Percentiles rank a stretch among this genome's conserved stretches.
Evolutionary conservation across 2,329 filamentous ascomycete species (phyloP).

Genomic region (Sporothrix brasiliensis): DNA sequence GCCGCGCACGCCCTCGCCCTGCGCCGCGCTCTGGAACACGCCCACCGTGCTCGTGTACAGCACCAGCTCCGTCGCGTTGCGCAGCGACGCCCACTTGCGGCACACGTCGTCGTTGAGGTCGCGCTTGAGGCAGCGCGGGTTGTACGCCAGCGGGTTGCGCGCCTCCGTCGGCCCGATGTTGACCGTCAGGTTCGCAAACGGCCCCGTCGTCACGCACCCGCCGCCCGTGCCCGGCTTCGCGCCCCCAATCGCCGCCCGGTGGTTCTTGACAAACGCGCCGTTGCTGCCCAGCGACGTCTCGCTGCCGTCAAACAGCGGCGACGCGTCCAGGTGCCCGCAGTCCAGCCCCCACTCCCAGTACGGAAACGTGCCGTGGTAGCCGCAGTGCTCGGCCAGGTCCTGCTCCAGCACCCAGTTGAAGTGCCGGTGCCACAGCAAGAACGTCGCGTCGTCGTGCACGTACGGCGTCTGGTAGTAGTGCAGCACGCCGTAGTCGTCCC

Average conservation of each 20-base stretch:
- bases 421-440: constrained; percentile 43
- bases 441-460: constrained; percentile 41
- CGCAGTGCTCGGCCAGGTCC: constrained; percentile 39
- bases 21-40: constrained; percentile 45
- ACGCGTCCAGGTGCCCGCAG: constrained; percentile 41
- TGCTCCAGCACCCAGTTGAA: constrained; percentile 42
- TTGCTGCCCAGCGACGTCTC: constrained; percentile 48
- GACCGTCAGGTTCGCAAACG: constrained; percentile 41
- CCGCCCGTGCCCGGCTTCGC: constrained; percentile 37
- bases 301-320: constrained; percentile 49
- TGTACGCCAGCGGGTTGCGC: constrained; percentile 40
- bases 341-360: constrained; percentile 49
- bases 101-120: constrained; percentile 40
- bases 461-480: constrained; percentile 41
- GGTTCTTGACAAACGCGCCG: constrained; percentile 41
- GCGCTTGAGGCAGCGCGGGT: constrained; percentile 45
- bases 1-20: constrained; percentile 43
- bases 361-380: constrained; percentile 39
- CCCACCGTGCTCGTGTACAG: constrained; percentile 40
- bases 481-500: constrained; percentile 41
- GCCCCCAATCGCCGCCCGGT: constrained; percentile 22
- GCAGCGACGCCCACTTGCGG: constrained; percentile 37
- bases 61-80: constrained; percentile 42
- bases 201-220: constrained; percentile 40
- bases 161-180: constrained; percentile 41